Percentiles rank a stretch among this genome's conserved stretches.
Conservation (phyloP, 1,284 basidiomycete species). For the Cutaneotrichosporon mucoides region DNA sequence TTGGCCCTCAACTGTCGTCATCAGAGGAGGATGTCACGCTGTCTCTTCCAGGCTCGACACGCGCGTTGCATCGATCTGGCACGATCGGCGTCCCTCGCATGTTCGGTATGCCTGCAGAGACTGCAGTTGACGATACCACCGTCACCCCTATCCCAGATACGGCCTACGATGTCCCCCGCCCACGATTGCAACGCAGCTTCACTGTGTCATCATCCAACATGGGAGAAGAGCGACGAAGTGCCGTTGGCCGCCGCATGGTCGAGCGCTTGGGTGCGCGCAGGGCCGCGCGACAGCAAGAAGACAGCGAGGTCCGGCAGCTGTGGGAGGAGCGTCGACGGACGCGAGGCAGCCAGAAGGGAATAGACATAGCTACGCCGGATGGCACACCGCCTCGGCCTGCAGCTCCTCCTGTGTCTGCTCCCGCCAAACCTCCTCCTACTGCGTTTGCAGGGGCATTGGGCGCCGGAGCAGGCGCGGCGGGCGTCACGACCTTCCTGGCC, state of each 20-base stretch:
- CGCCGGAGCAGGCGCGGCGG: constrained; percentile 1
- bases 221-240: constrained; percentile 49
- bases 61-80: constrained; percentile 32
- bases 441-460: background rate
- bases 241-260: constrained; percentile 49
- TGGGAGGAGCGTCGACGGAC: constrained; percentile 39
- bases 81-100: constrained; percentile 33
- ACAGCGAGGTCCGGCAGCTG: constrained; percentile 33
- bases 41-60: constrained; percentile 15
- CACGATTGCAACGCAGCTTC: constrained; percentile 44
- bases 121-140: constrained; percentile 5
- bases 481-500: background rate
- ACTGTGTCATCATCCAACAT: constrained; percentile 46
- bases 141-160: constrained; percentile 14
- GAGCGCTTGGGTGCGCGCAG: constrained; percentile 40
- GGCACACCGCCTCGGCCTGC: background rate
- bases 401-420: background rate
- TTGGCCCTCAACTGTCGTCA: constrained; percentile 7
- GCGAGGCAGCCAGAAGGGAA: background rate
- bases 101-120: constrained; percentile 17
- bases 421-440: background rate
- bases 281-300: constrained; percentile 38
- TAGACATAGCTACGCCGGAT: background rate
- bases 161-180: constrained; percentile 27
- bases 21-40: constrained; percentile 24